These are phyloP conservation scores for Corylus americana DNA, from an alignment of 306 rosid species.

Conservation along the genomic window DNA sequence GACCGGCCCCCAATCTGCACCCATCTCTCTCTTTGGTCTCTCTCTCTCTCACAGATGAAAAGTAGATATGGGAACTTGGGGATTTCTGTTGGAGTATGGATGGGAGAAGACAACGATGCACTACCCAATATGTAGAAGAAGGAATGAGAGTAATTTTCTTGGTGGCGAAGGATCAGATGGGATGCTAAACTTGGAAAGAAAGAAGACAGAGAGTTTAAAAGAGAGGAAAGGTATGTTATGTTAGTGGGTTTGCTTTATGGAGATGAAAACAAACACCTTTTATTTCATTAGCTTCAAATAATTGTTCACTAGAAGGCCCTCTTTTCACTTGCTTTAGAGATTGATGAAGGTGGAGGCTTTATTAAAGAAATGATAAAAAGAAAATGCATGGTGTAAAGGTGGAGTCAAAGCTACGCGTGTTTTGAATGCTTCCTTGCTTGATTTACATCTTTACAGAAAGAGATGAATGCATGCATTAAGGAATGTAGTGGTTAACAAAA, in stretches of 20 bases:
- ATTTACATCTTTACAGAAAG: neutral
- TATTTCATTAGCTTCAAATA: slow-evolving; percentile 3
- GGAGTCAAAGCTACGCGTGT: slow-evolving; percentile 8
- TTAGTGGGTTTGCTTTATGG: slow-evolving; percentile 43
- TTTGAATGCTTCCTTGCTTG: slow-evolving; percentile 24
- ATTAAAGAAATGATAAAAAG: slow-evolving; percentile 27
- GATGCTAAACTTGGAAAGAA: slow-evolving; percentile 55
- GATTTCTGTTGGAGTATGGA: slow-evolving; percentile 9
- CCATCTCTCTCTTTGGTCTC: slow-evolving; percentile 36
- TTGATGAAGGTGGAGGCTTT: slow-evolving; percentile 46
- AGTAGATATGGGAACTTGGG: slow-evolving; percentile 6
- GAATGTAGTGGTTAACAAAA: neutral
- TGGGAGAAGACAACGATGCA: slow-evolving; percentile 15
- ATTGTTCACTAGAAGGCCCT: neutral
- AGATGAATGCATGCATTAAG: neutral
- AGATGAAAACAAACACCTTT: slow-evolving; percentile 13
- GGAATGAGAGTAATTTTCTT: slow-evolving; percentile 32
- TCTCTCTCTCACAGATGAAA: neutral
- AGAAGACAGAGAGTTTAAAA: slow-evolving; percentile 37
- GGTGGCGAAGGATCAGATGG: slow-evolving; percentile 42
- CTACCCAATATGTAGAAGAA: slow-evolving; percentile 7
- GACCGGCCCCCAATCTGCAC: slow-evolving; percentile 93
- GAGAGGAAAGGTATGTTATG: slow-evolving; percentile 49
- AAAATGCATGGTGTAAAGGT: slow-evolving; percentile 42
- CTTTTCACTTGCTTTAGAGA: slow-evolving; percentile 39